Conservation (phyloP, 306 rosid species). For the Pterocarpus macrocarpus region DNA sequence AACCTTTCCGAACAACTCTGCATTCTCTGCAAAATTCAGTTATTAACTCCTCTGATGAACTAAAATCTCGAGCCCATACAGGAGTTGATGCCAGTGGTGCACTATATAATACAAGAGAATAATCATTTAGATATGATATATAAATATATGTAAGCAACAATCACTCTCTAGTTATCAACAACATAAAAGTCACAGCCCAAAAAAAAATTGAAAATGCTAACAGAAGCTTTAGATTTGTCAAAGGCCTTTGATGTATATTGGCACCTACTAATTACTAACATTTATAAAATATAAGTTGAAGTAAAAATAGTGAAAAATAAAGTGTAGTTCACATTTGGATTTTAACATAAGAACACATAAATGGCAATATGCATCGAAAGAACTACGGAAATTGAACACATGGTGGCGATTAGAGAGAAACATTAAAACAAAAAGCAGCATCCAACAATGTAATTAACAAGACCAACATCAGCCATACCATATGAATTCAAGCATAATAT, state of each 20-base stretch:
- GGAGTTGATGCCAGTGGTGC: constrained; percentile 93
- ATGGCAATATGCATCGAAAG: neutral
- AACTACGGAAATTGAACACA: neutral
- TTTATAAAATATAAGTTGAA: neutral
- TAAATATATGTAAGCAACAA: constrained; percentile 14
- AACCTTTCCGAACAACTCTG: constrained; percentile 95
- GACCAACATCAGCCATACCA: neutral
- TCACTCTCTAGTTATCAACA: neutral
- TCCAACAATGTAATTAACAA: neutral
- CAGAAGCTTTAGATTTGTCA: constrained; percentile 21
- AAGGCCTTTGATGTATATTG: constrained; percentile 10
- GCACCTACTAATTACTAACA: neutral
- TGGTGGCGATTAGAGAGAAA: neutral
- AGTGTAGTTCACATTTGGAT: neutral
- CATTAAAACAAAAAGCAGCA: neutral
- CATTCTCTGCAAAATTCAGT: constrained; percentile 99
- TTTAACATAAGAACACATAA: neutral
- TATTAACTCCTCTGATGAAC: constrained; percentile 86
- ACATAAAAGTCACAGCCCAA: neutral
- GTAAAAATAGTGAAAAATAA: neutral
- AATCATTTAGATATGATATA: constrained; percentile 32
- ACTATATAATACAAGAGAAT: constrained; percentile 57
- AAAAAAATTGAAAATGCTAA: neutral
- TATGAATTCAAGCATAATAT: constrained; percentile 22
- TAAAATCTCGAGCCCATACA: constrained; percentile 89